Base-by-base conservation (phyloP, 257 asterid genomes). In the Phtheirospermum japonicum region DNA sequence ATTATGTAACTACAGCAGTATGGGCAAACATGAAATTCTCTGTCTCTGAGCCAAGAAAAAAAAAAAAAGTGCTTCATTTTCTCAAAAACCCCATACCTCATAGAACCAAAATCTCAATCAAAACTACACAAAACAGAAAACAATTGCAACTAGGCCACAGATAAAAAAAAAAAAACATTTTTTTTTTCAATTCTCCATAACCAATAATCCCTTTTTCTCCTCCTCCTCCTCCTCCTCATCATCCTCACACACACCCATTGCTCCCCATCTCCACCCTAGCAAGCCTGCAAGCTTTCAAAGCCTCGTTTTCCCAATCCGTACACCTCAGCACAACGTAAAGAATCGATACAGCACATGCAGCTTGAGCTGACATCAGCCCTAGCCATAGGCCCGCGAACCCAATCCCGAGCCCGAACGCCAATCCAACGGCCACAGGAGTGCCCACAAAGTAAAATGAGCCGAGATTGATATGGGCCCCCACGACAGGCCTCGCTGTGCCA, bases 361-460 rank as follows among this genome's bases (percentile, higher is more conserved):
- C 96, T 69, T 90, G 97, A 26, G 97, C 95, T 9, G 94, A 85
- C 28, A 90, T 66, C 14, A 90, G 70, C 13, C 97, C 97, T 0
- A 77, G 83, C 97, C 97, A 90, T 59, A 90, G 63, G 30, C 97
- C 97, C 9, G 79, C 71, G 67, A 90, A 90, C 16, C 97, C 97
- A 9, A 79, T 53, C 2, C 72, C 62, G 26, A 85, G 73, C 87
- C 86, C 73, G 70, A 90, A 90, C 49, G 95, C 96, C 53, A 85
- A 71, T 2, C 82, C 84, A 1, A 87, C 83, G 2, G 97, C 96
- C 1, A 87, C 81, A 0, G 97, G 97, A 19, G 95, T 85, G 12
- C 97, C 97, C 58, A 90, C 83, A 0, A 82, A 80, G 82, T 90
- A 90, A 61, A 90, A 90, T 5, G 97, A 82, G 17, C 76, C 90